phyloP scores from a whole-genome alignment of 192 early-diverging fungal genomes.

The Backusella circina region DNA sequence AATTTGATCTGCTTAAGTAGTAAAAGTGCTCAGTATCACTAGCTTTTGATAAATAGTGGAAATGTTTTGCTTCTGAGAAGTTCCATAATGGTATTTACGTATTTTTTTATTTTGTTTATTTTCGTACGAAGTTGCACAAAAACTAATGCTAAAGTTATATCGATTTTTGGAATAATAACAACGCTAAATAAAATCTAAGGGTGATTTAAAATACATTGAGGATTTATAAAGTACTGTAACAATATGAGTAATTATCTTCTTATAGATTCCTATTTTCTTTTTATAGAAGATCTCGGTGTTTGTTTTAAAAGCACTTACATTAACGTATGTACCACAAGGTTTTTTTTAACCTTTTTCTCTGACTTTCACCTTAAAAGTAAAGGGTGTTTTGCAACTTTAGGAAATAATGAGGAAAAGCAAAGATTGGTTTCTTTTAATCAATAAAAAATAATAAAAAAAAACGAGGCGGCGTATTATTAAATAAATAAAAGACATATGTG shows the following conservation, averaged over 20 bases:
- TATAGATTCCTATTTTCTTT: background rate
- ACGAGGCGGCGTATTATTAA: background rate
- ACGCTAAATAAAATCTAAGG: background rate
- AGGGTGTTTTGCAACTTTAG: background rate
- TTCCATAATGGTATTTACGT: background rate
- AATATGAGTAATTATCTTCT: background rate
- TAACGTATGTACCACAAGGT: background rate
- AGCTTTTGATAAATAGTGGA: background rate
- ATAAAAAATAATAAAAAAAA: background rate
- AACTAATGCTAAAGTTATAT: background rate
- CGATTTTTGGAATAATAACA: background rate
- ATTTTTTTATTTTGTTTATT: background rate
- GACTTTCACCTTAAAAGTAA: background rate
- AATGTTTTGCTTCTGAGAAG: background rate
- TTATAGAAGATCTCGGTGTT: background rate
- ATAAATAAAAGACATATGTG: background rate
- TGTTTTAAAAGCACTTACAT: background rate
- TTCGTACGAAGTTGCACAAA: background rate
- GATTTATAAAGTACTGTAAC: background rate
- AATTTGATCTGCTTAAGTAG: background rate
- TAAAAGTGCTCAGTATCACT: background rate
- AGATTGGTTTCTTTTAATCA: background rate
- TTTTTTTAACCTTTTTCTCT: background rate
- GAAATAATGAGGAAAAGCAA: background rate
- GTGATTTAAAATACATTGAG: background rate